A percentile compares a stretch with the other conserved stretches of the same genome.
Evolutionary conservation across 306 rosid genomes (phyloP).

Genomic region (Ceratonia siliqua): DNA sequence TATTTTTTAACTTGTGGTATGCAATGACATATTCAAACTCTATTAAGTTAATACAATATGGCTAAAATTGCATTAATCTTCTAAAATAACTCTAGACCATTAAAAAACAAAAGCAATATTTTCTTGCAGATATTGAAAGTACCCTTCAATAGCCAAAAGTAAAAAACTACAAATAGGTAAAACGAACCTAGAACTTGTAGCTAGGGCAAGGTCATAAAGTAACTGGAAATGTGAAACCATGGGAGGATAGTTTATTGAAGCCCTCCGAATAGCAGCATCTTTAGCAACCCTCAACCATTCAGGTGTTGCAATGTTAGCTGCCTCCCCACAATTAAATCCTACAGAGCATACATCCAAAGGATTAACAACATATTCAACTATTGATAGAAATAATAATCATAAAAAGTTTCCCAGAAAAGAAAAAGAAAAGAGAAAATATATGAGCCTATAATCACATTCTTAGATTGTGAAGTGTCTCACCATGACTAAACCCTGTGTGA

Average conservation of each 20-base stretch:
- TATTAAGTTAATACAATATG: background rate
- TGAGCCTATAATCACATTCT: background rate
- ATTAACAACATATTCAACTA: slow-evolving; percentile 27
- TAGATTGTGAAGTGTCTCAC: slow-evolving; percentile 45
- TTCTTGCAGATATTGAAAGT: background rate
- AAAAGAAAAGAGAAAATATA: background rate
- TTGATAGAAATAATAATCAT: slow-evolving; percentile 1
- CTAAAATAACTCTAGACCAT: background rate
- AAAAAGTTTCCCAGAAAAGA: background rate
- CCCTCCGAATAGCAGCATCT: slow-evolving; percentile 82
- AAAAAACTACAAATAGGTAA: slow-evolving; percentile 7
- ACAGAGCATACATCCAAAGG: slow-evolving; percentile 13
- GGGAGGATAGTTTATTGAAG: slow-evolving; percentile 81
- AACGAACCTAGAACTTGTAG: slow-evolving; percentile 72
- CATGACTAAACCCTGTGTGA: slow-evolving; percentile 87
- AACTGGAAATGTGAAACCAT: slow-evolving; percentile 87
- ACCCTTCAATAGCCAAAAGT: background rate
- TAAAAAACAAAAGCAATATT: background rate
- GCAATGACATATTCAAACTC: background rate
- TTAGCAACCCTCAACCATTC: slow-evolving; percentile 83
- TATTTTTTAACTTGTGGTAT: background rate
- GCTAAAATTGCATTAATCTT: background rate
- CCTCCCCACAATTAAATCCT: slow-evolving; percentile 82
- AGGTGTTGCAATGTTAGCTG: slow-evolving; percentile 85
- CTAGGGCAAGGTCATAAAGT: slow-evolving; percentile 77